Evolutionary conservation across 1,139 yeast species (phyloP).

Genomic region (Debaryomyces coudertii): DNA sequence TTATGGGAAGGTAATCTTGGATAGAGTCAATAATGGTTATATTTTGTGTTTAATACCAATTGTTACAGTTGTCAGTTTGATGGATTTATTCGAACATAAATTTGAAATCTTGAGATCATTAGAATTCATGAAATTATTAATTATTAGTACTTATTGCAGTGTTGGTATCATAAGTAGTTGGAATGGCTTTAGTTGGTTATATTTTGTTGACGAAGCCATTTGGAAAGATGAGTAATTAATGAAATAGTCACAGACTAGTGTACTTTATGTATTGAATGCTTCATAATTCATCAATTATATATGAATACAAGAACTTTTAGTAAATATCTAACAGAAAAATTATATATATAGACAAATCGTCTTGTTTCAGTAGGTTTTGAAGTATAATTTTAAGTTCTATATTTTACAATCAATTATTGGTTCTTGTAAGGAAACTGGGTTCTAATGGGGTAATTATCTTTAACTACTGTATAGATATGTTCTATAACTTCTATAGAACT

Average conservation of each 20-base stretch:
- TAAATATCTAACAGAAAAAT: no score
- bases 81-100: conserved; percentile 60
- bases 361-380: background rate
- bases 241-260: background rate
- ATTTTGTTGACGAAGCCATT: conserved; percentile 72
- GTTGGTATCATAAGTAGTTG: conserved; percentile 85
- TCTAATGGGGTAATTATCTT: no score
- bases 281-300: background rate
- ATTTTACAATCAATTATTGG: no score
- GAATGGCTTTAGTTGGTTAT: conserved; percentile 87
- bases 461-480: no score
- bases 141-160: conserved; percentile 83
- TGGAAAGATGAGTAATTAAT: conserved; percentile 41
- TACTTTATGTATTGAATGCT: no score
- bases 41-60: conserved; percentile 70
- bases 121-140: conserved; percentile 79
- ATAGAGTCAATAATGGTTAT: conserved; percentile 70
- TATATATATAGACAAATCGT: background rate
- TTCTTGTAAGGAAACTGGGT: no score
- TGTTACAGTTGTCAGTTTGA: conserved; percentile 53
- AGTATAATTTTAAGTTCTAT: background rate
- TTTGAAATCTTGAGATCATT: conserved; percentile 52
- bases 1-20: conserved; percentile 56
- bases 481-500: no score
- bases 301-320: background rate